Percentiles rank a stretch among this genome's conserved stretches.
Conservation (phyloP, 2,329 filamentous ascomycete genomes). For the Penicillium sp. region DNA sequence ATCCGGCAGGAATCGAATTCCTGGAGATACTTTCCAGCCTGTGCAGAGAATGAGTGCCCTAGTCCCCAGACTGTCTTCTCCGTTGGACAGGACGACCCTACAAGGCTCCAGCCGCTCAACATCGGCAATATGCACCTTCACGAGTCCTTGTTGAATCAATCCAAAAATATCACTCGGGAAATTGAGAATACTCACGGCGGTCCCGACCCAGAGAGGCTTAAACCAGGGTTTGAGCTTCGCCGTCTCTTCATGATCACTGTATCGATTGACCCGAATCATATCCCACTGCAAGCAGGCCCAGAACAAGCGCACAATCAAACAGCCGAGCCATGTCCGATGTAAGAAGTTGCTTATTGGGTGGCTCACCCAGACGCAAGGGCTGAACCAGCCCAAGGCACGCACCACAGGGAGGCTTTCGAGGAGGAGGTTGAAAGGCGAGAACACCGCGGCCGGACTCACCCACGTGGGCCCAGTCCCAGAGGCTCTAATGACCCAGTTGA, state of each 20-base stretch:
- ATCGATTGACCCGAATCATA: conserved; percentile 5
- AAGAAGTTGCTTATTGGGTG: conserved; percentile 4
- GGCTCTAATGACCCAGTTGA: conserved; percentile 61
- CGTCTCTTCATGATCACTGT: conserved; percentile 3
- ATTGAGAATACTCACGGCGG: conserved; percentile 8
- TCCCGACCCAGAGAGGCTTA: neutral
- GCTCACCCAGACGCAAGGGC: conserved; percentile 2
- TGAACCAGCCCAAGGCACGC: conserved; percentile 6
- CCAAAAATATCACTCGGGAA: conserved; percentile 6
- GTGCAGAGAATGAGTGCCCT: neutral
- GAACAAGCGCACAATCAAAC: conserved; percentile 3
- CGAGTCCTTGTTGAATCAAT: conserved; percentile 4
- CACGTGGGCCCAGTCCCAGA: conserved; percentile 23
- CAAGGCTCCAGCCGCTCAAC: conserved; percentile 6
- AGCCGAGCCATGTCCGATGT: conserved; percentile 5
- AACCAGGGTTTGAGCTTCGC: conserved; percentile 3
- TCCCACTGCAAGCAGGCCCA: conserved; percentile 4
- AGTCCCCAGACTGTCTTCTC: neutral
- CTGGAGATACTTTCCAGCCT: conserved; percentile 31
- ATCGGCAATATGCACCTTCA: conserved; percentile 8
- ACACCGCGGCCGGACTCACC: conserved; percentile 3
- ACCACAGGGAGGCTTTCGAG: conserved; percentile 5
- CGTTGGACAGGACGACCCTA: neutral
- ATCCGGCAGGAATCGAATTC: conserved; percentile 46
- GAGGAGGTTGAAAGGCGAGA: conserved; percentile 6